These are phyloP conservation scores for Camelina neglecta DNA, from an alignment of 345 rosid species.

Conservation along the genomic window DNA sequence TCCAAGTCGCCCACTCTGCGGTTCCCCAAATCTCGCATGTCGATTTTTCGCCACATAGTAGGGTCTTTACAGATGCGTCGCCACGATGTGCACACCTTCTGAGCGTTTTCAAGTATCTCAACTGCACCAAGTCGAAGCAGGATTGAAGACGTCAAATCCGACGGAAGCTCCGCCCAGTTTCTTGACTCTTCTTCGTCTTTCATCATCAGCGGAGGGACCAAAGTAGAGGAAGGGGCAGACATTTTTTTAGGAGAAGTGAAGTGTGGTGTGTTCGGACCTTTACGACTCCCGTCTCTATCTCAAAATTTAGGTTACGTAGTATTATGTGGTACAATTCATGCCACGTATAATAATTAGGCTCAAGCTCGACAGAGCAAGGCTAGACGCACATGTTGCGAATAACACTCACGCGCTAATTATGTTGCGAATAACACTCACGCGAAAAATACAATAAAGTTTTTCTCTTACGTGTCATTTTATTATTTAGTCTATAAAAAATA, in stretches of 20 bases:
- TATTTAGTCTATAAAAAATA: too few relatives aligned
- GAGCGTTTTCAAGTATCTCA: slow-evolving; percentile 48
- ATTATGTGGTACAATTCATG: too few relatives aligned
- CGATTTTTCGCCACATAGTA: slow-evolving; percentile 52
- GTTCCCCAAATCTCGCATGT: slow-evolving; percentile 34
- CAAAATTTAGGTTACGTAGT: too few relatives aligned
- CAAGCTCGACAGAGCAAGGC: too few relatives aligned
- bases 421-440: too few relatives aligned
- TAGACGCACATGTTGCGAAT: too few relatives aligned
- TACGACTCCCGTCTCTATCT: too few relatives aligned
- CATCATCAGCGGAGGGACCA: background rate
- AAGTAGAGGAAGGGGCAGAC: background rate
- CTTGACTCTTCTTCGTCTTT: background rate
- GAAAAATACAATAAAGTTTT: too few relatives aligned
- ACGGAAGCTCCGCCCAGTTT: slow-evolving; percentile 60
- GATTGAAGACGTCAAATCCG: slow-evolving; percentile 50
- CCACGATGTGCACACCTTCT: slow-evolving; percentile 59
- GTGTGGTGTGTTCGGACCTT: too few relatives aligned
- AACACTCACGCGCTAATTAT: too few relatives aligned
- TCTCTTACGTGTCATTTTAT: too few relatives aligned
- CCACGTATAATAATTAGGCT: too few relatives aligned
- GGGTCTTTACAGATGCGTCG: slow-evolving; percentile 53
- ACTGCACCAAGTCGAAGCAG: slow-evolving; percentile 40
- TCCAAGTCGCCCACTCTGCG: background rate
- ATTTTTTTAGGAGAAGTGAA: background rate